A percentile compares a stretch with the other conserved stretches of the same genome.
phyloP scores from a whole-genome alignment of 257 asterid species.

The Ilex asprella region DNA sequence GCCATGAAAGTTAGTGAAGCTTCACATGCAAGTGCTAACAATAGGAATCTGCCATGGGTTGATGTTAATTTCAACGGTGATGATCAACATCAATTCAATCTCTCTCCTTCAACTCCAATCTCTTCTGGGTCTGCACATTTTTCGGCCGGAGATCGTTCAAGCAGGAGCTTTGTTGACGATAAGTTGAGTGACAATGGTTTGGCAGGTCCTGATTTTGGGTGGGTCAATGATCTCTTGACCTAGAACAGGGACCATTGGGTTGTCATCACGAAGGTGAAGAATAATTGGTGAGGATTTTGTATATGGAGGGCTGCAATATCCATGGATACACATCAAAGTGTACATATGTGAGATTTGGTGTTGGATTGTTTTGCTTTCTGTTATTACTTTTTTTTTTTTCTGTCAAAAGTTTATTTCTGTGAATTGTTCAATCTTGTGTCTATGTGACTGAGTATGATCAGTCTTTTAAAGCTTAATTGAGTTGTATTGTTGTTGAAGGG shows the following conservation, averaged over 20 bases:
- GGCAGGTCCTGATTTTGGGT: constrained; percentile 8
- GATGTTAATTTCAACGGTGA: not conserved
- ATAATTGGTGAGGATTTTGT: not conserved
- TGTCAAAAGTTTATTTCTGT: too few species aligned
- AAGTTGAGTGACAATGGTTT: not conserved
- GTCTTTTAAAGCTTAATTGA: too few species aligned
- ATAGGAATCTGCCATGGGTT: not conserved
- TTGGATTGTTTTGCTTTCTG: too few species aligned
- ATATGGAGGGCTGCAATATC: too few species aligned
- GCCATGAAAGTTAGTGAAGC: constrained; percentile 5
- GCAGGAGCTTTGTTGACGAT: constrained; percentile 1
- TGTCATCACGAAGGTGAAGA: not conserved
- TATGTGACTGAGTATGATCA: too few species aligned
- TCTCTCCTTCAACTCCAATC: constrained; percentile 6
- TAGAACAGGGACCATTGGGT: not conserved
- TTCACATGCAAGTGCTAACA: not conserved
- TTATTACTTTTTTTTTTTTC: too few species aligned
- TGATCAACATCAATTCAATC: constrained; percentile 3
- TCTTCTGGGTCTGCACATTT: not conserved
- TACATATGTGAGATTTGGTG: too few species aligned
- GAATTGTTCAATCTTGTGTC: too few species aligned
- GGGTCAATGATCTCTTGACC: constrained; percentile 11
- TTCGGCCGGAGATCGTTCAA: not conserved
- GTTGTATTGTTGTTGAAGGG: too few species aligned
- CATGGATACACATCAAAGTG: too few species aligned